Evolutionary conservation across 169 alveolate species (phyloP), one percentile per base, ranked within the genome.

Genomic region (Miamiensis avidus): DNA sequence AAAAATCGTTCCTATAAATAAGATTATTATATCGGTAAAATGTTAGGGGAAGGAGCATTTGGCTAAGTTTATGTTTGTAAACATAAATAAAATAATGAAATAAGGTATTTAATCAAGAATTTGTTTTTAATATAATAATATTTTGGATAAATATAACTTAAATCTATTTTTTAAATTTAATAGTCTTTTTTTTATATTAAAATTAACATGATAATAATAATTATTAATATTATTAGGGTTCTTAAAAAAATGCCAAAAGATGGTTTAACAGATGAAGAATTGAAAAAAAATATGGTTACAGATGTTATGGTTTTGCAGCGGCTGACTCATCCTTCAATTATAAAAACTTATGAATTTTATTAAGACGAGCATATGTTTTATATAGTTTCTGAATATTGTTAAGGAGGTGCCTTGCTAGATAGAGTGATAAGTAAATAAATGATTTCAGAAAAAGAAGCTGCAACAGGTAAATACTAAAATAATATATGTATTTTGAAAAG

Each of bases 401-500:
- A 92, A 81, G 96, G 96, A 65, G 94, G 93, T 20, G 93, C 91
- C 74, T 85, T 93, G 73, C 86, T 86, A 65, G 95, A 91, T 31
- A 89, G 91, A 4, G 86, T 95, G 28, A 81, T 89, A 15, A 87
- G 87, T 65, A 88, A 92, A 75, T 89, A 89, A 0, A 69, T 87
- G 26, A 85, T 94, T 76, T 65, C 93, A 0, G 97, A 94, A 65
- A 89, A 82, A 26, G 90, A 94, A 73, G 92, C 93, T 69, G 96
- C 95, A 11, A 49, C 4, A 11, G 69, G 69, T 49, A 49, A 49
- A 49, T 20, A 49, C 4, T 11, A 49, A 49, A 49, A 11, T 11
- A 11, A 49, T 11, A 49, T 49, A 49, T 11, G 20, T 11, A 49
- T 49, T 49, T 11, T 49, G 20, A 11, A 49, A 49, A 49, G 20